These are phyloP conservation scores for Chondrus crispus DNA, from an alignment of 23 red algal species.

Conservation along the genomic window DNA sequence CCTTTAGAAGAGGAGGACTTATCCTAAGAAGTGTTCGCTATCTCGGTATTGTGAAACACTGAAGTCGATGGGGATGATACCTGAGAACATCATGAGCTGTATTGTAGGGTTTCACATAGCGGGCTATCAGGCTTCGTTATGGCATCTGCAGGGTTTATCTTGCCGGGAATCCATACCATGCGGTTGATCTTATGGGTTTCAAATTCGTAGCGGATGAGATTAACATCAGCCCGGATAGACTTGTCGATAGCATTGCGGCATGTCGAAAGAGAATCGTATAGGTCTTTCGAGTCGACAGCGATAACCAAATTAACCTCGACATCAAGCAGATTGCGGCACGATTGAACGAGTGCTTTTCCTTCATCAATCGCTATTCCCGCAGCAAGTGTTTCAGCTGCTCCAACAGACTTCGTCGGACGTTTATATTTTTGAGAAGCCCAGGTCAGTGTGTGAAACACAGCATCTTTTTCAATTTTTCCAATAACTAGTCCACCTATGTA, in stretches of 20 bases:
- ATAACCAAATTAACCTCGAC: conserved; percentile 5
- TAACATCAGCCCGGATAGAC: conserved; percentile 21
- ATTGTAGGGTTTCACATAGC: not conserved
- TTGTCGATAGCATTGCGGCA: conserved; percentile 15
- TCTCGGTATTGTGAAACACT: not conserved
- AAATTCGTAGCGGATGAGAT: conserved; percentile 11
- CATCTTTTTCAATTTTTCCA: not conserved
- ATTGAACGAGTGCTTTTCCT: not conserved
- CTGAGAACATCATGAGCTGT: not conserved
- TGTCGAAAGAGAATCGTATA: not conserved
- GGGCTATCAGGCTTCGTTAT: conserved; percentile 11
- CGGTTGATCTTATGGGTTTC: not conserved
- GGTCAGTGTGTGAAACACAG: not conserved
- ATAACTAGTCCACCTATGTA: conserved; percentile 25
- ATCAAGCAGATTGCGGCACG: not conserved
- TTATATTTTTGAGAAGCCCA: conserved; percentile 31
- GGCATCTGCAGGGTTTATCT: not conserved
- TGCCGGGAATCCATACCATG: conserved; percentile 21
- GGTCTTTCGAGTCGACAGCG: conserved; percentile 7
- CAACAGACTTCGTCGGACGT: conserved; percentile 13
- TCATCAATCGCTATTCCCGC: conserved; percentile 19
- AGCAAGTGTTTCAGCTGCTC: conserved; percentile 26
- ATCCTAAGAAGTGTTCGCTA: not conserved
- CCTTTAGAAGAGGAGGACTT: not conserved
- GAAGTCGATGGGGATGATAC: not conserved